These are phyloP conservation scores for Paecilomyces variotii DNA, from an alignment of 2,329 filamentous ascomycete genomes.

Conservation along the genomic window DNA sequence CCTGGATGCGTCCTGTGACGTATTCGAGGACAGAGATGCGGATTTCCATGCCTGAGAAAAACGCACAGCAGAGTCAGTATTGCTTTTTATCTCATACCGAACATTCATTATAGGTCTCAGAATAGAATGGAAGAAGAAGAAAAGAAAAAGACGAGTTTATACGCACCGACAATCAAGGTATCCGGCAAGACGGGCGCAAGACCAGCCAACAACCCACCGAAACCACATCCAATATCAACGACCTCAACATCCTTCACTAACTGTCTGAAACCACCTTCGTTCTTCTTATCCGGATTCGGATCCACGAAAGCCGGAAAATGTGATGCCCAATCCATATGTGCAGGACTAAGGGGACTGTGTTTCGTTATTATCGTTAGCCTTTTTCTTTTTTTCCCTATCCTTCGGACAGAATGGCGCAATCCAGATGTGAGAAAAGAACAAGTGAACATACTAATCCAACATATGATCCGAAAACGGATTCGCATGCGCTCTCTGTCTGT, in stretches of 20 bases:
- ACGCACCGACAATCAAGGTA: constrained; percentile 69
- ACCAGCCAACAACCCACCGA: constrained; percentile 82
- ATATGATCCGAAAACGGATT: constrained; percentile 96
- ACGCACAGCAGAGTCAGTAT: not conserved
- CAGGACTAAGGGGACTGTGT: constrained; percentile 65
- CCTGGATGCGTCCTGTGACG: constrained; percentile 78
- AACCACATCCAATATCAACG: constrained; percentile 94
- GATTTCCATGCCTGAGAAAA: constrained; percentile 71
- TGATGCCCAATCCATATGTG: constrained; percentile 82
- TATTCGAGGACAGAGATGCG: constrained; percentile 83
- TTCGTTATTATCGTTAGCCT: not conserved
- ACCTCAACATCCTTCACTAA: constrained; percentile 72
- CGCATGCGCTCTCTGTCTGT: constrained; percentile 89
- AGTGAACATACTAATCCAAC: constrained; percentile 65
- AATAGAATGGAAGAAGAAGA: not conserved
- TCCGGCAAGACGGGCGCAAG: constrained; percentile 74
- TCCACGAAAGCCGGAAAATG: constrained; percentile 69
- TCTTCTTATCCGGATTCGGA: constrained; percentile 25
- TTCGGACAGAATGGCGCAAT: not conserved
- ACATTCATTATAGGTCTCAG: not conserved
- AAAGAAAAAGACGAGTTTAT: not conserved
- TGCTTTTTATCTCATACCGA: not conserved
- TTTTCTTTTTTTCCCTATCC: not conserved
- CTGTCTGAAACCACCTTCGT: constrained; percentile 25
- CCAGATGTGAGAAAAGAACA: not conserved